These are phyloP conservation scores for Nakataea oryzae DNA, from an alignment of 2,329 filamentous ascomycete species.

Conservation along the genomic window DNA sequence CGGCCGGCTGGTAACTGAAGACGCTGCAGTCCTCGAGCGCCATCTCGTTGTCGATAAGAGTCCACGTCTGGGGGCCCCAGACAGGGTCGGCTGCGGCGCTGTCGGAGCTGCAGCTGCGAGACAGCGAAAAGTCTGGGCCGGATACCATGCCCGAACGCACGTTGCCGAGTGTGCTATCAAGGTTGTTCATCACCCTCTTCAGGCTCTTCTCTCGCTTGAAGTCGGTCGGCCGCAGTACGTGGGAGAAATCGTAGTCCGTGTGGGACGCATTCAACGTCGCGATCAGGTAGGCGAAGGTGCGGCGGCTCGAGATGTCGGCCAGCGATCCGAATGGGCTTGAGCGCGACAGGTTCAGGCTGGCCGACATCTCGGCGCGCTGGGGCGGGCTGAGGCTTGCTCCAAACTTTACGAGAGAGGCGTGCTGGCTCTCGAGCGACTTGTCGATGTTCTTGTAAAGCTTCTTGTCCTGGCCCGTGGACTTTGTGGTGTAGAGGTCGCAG, in stretches of 20 bases:
- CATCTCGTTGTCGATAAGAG: conserved; percentile 90
- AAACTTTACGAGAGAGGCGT: conserved; percentile 77
- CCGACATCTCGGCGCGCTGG: conserved; percentile 59
- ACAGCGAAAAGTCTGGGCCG: conserved; percentile 28
- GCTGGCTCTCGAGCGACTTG: conserved; percentile 79
- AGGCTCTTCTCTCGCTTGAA: conserved; percentile 79
- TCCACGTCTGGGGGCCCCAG: conserved; percentile 90
- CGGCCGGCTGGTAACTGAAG: conserved; percentile 81
- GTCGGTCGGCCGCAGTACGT: conserved; percentile 78
- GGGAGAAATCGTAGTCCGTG: conserved; percentile 93
- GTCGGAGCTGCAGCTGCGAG: conserved; percentile 18
- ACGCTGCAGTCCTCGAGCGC: conserved; percentile 76
- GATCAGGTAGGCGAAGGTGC: conserved; percentile 92
- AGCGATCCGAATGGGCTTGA: conserved; percentile 88
- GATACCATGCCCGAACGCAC: conserved; percentile 53
- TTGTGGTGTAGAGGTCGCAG: conserved; percentile 95
- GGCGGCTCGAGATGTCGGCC: conserved; percentile 76
- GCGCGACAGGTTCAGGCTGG: conserved; percentile 64
- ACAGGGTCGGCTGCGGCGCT: conserved; percentile 41
- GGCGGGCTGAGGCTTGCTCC: conserved; percentile 83
- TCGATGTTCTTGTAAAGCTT: conserved; percentile 96
- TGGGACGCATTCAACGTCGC: conserved; percentile 94
- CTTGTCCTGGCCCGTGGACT: conserved; percentile 90
- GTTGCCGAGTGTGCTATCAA: conserved; percentile 82
- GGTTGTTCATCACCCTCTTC: conserved; percentile 70